A percentile compares a stretch with the other conserved stretches of the same genome.
Conservation (phyloP, 208 protist genomes). For the Herpetomonas tarakana region DNA sequence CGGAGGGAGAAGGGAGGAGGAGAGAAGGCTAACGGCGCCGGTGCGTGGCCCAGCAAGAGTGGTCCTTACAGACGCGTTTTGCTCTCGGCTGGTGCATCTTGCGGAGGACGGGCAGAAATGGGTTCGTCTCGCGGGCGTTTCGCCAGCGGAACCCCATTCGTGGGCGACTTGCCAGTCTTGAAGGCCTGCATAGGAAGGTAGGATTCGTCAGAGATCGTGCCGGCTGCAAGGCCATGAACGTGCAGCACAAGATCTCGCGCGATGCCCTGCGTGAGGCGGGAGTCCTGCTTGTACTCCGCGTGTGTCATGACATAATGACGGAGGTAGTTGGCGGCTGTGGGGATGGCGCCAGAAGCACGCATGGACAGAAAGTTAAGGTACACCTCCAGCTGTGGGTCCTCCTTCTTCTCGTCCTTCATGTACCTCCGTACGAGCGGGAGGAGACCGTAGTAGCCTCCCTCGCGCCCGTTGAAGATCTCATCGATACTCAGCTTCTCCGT, state of each 20-base stretch:
- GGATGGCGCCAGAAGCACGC: slow-evolving; percentile 92
- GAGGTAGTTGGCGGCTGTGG: slow-evolving; percentile 93
- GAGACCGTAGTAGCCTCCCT: slow-evolving; percentile 89
- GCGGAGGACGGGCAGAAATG: too few relatives aligned
- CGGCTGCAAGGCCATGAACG: slow-evolving; percentile 53
- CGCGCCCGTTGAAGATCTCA: slow-evolving; percentile 95
- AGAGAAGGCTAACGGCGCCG: too few relatives aligned
- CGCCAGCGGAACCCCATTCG: too few relatives aligned
- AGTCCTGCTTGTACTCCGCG: slow-evolving; percentile 95
- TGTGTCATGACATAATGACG: slow-evolving; percentile 93
- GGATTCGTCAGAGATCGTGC: slow-evolving; percentile 31
- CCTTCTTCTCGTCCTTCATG: slow-evolving; percentile 71
- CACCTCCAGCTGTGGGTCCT: slow-evolving; percentile 44
- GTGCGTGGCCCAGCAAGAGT: too few relatives aligned
- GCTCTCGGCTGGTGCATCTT: too few relatives aligned
- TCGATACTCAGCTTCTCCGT: slow-evolving; percentile 88
- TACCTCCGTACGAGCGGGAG: slow-evolving; percentile 92
- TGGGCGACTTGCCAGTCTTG: slow-evolving; percentile 1
- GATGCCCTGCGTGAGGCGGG: slow-evolving; percentile 88
- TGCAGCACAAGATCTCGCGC: slow-evolving; percentile 83
- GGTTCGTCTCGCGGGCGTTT: too few relatives aligned
- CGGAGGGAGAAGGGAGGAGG: too few relatives aligned
- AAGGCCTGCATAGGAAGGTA: slow-evolving; percentile 62
- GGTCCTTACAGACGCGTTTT: too few relatives aligned
- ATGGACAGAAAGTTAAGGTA: slow-evolving; percentile 94